Percentiles rank a stretch among this genome's conserved stretches.
phyloP scores from a whole-genome alignment of 2,329 filamentous ascomycete species.

The Botrytis hyacinthi region DNA sequence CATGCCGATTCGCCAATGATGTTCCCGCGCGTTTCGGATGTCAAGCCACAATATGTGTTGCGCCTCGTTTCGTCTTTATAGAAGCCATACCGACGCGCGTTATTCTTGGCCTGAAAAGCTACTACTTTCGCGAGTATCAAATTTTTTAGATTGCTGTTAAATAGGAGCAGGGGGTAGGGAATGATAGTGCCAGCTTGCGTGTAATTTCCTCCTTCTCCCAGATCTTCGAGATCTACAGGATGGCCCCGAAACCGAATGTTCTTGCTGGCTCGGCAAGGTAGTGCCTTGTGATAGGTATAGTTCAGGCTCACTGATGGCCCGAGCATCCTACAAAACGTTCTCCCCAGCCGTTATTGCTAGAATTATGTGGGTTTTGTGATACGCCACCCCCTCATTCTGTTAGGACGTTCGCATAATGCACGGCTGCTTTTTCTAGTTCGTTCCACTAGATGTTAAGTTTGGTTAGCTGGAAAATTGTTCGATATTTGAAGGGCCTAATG shows the following conservation, averaged over 20 bases:
- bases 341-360: background rate
- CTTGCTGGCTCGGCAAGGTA: background rate
- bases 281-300: background rate
- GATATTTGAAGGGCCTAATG: background rate
- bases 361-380: too few species aligned
- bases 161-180: background rate
- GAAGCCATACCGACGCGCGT: background rate
- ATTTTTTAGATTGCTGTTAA: background rate
- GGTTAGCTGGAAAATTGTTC: background rate
- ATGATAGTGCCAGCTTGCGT: background rate
- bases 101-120: slow-evolving; percentile 1
- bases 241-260: background rate
- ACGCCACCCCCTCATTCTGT: background rate
- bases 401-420: background rate
- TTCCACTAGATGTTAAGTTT: background rate
- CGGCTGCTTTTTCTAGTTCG: background rate
- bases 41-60: slow-evolving; percentile 1
- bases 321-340: background rate
- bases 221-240: background rate
- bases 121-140: background rate
- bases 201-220: background rate
- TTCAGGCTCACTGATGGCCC: background rate
- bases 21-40: background rate
- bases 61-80: background rate
- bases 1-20: background rate